Evolutionary conservation across 164 flowering plant genomes (phyloP).

Genomic region (Vitis amurensis): DNA sequence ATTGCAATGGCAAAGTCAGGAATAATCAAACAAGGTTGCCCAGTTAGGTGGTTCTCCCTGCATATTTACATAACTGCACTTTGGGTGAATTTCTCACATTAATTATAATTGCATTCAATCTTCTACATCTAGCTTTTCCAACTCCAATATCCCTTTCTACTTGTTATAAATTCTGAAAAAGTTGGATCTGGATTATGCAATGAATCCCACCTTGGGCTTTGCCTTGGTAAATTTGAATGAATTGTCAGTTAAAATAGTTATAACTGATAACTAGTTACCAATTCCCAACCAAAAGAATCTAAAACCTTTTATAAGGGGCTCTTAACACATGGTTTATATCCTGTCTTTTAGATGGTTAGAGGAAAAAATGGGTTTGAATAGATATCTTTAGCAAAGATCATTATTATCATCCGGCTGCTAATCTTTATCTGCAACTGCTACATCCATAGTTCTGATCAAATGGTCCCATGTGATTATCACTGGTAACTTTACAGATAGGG

Average conservation of each 20-base stretch:
- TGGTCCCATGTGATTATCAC: too few relatives aligned
- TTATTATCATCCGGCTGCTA: not conserved
- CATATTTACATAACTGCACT: not conserved
- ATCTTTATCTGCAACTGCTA: not conserved
- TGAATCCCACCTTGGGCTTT: too few relatives aligned
- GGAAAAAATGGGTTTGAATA: too few relatives aligned
- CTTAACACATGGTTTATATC: too few relatives aligned
- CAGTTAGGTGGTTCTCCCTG: conserved; percentile 72
- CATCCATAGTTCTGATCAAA: not conserved
- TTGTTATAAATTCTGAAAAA: not conserved
- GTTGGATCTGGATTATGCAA: too few relatives aligned
- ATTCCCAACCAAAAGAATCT: too few relatives aligned
- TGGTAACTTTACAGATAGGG: too few relatives aligned
- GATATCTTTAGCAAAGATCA: not conserved
- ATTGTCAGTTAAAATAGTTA: too few relatives aligned
- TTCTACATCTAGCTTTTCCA: not conserved
- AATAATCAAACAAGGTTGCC: conserved; percentile 78
- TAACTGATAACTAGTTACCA: too few relatives aligned
- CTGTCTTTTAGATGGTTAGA: too few relatives aligned
- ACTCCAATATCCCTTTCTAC: not conserved
- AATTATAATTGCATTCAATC: not conserved
- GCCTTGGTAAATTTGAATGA: too few relatives aligned
- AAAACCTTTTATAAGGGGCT: too few relatives aligned
- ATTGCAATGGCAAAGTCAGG: conserved; percentile 94
- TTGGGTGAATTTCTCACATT: not conserved